Evolutionary conservation across 306 rosid species (phyloP), one percentile per base, ranked within the genome.

Genomic region (Nissolia schottii): DNA sequence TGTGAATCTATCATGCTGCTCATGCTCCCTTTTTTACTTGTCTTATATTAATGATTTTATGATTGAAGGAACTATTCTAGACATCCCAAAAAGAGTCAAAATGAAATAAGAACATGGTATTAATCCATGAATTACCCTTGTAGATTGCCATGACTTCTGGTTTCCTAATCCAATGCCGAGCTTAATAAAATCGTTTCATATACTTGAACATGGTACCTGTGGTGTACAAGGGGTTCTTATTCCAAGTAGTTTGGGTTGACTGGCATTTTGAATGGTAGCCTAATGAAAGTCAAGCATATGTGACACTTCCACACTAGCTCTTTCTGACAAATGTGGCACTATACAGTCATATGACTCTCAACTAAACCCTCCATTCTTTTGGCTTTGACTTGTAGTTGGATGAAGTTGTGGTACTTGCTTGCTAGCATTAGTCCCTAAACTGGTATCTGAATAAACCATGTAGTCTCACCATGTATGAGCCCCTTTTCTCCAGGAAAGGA

Each of bases 391-490:
- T 51, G 66, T 50, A 59, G 64, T 77, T 77, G 70, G 70, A 77
- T 14, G 23, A 23, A 16, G 18, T 9, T 31, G 7, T 73, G 11
- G 32, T 10, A 3, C 3, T n/a, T 23, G 10, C 13, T 27, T 46
- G 20, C 56, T 38, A 43, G 38, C 63, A 59, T 34, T 18, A 18
- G 14, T 28, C 67, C 32, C 41, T 32, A 53, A n/a, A 35, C 32
- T 73, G 46, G 55, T 32, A 57, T 15, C 70, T 51, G 56, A 61
- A 54, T 73, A 19, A 58, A 64, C 53, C 67, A 32, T 43, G 81
- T 43, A 37, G 45, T 68, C 24, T 40, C 70, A 31, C 64, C 70
- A 84, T 84, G 85, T 79, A 84, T 60, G 87, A 88, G 69, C 65
- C 85, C 46, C 28, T 59, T 65, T 53, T 83, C 54, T 54, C 85